Conservation (phyloP, 164 flowering plant genomes). For the Chimonanthus salicifolius region DNA sequence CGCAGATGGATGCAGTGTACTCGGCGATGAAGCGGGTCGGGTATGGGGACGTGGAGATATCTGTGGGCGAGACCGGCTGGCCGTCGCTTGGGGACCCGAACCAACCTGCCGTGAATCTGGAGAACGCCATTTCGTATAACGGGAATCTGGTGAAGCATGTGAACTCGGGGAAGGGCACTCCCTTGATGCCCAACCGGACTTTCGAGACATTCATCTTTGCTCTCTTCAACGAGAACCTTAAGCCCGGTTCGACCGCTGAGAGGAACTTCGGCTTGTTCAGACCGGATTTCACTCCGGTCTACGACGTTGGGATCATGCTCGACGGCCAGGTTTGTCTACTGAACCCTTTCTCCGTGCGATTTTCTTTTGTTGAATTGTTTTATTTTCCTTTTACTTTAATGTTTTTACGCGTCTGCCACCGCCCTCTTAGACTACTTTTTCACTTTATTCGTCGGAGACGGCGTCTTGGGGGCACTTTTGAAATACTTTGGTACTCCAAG, state of each 20-base stretch:
- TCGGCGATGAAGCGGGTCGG: constrained; percentile 60
- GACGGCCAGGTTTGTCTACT: constrained; percentile 24
- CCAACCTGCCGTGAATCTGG: constrained; percentile 38
- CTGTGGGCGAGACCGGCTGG: constrained; percentile 93
- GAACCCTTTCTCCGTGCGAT: neutral
- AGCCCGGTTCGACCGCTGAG: constrained; percentile 63
- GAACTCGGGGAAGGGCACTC: constrained; percentile 58
- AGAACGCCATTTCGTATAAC: constrained; percentile 44
- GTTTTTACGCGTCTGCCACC: neutral
- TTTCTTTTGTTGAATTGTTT: neutral
- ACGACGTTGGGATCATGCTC: constrained; percentile 58
- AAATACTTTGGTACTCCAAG: too few species aligned
- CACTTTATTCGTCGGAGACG: too few species aligned
- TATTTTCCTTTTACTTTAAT: too few species aligned
- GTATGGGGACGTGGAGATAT: constrained; percentile 72
- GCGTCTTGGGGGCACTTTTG: too few species aligned
- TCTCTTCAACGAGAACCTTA: constrained; percentile 77
- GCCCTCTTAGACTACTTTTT: too few species aligned
- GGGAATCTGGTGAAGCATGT: constrained; percentile 47
- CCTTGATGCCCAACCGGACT: constrained; percentile 41
- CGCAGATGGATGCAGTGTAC: constrained; percentile 56
- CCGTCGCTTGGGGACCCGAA: constrained; percentile 62
- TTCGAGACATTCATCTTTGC: constrained; percentile 67
- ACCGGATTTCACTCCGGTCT: constrained; percentile 74
- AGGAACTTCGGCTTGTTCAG: constrained; percentile 74